A percentile compares a stretch with the other conserved stretches of the same genome.
Evolutionary conservation across 2,329 filamentous ascomycete species (phyloP).

Genomic region (Onygenales sp.): DNA sequence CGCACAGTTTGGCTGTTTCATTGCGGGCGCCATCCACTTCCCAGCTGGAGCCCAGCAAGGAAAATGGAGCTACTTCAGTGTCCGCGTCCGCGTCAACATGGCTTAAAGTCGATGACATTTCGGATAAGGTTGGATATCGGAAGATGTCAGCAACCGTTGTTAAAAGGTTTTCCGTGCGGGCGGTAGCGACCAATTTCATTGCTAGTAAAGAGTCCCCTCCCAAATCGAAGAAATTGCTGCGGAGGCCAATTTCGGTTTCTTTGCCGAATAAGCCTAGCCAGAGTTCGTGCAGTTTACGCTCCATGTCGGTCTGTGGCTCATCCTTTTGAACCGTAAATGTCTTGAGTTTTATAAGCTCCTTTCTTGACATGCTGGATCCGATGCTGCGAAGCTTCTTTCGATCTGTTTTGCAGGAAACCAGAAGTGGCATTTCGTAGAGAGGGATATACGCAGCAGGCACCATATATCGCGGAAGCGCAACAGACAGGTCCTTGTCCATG

Average conservation of each 20-base stretch:
- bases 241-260: constrained; percentile 8
- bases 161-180: constrained; percentile 10
- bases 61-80: constrained; percentile 10
- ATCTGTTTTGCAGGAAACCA: constrained; percentile 29
- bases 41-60: constrained; percentile 7
- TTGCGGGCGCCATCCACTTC: constrained; percentile 2
- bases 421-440: constrained; percentile 25
- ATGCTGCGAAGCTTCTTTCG: constrained; percentile 20
- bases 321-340: constrained; percentile 4
- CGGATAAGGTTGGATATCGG: constrained; percentile 23
- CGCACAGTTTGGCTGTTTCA: constrained; percentile 9
- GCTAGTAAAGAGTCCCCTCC: constrained; percentile 20
- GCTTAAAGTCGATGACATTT: constrained; percentile 19
- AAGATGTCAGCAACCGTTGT: constrained; percentile 20
- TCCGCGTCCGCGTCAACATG: background rate
- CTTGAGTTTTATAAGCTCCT: constrained; percentile 10
- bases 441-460: constrained; percentile 30
- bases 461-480: constrained; percentile 31
- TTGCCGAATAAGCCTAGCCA: constrained; percentile 22
- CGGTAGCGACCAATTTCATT: constrained; percentile 19
- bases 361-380: constrained; percentile 15
- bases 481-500: constrained; percentile 26
- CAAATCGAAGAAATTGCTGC: constrained; percentile 18
- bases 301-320: constrained; percentile 17
- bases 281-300: constrained; percentile 20